A percentile compares a stretch with the other conserved stretches of the same genome.
These are phyloP conservation scores for Leavenworthia alabamica DNA, from an alignment of 345 rosid species.

Conservation along the genomic window DNA sequence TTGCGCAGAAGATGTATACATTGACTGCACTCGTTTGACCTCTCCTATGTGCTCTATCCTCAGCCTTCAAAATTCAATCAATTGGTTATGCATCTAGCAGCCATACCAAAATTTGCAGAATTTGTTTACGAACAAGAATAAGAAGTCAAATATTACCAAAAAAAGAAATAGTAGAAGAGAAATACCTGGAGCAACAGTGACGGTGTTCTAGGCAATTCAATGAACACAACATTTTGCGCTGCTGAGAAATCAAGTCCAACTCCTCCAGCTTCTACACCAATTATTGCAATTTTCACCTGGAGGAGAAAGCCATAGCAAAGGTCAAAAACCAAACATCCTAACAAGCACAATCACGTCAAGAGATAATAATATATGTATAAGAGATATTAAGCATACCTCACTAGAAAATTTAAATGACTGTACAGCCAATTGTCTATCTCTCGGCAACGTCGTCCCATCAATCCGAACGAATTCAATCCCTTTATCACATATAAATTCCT, in stretches of 20 bases:
- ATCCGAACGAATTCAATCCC: slow-evolving; percentile 77
- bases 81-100: slow-evolving; percentile 15
- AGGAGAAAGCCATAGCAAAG: slow-evolving; percentile 6
- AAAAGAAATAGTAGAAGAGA: neutral
- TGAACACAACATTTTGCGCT: slow-evolving; percentile 78
- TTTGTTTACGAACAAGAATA: neutral
- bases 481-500: slow-evolving; percentile 86
- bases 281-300: slow-evolving; percentile 79
- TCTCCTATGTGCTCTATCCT: slow-evolving; percentile 90
- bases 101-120: neutral
- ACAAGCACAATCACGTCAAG: slow-evolving; percentile 3
- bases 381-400: slow-evolving; percentile 41
- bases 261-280: slow-evolving; percentile 91
- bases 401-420: slow-evolving; percentile 56
- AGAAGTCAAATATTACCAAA: neutral
- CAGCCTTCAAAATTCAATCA: slow-evolving; percentile 57
- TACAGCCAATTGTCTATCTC: slow-evolving; percentile 88
- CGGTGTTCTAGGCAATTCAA: slow-evolving; percentile 86
- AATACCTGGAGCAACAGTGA: slow-evolving; percentile 89
- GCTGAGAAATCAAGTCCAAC: slow-evolving; percentile 93
- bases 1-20: slow-evolving; percentile 80
- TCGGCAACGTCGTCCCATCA: slow-evolving; percentile 84
- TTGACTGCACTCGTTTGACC: slow-evolving; percentile 87
- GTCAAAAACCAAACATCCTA: slow-evolving; percentile 13
- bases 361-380: neutral